These are phyloP conservation scores for Suillus alpinus DNA, from an alignment of 768 basidiomycete species.

Conservation along the genomic window DNA sequence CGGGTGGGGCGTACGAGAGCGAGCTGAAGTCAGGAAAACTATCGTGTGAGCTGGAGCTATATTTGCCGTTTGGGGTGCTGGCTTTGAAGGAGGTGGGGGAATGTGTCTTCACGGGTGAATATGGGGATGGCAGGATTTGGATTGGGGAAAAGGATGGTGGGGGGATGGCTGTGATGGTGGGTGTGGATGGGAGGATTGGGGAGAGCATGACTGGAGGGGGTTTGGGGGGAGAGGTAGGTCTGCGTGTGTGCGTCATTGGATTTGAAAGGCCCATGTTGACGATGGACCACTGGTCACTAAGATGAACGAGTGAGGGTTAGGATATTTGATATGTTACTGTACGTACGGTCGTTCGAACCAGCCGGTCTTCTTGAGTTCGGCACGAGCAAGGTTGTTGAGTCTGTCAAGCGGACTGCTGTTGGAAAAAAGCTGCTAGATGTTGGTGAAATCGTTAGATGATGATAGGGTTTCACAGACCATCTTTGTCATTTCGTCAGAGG, in stretches of 20 bases:
- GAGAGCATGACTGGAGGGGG: not conserved
- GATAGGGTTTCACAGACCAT: conserved; percentile 20
- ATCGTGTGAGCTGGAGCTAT: not conserved
- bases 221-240: conserved; percentile 9
- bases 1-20: conserved; percentile 5
- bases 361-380: conserved; percentile 28
- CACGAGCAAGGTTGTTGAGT: conserved; percentile 25
- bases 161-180: not conserved
- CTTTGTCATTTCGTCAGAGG: conserved; percentile 16
- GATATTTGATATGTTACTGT: rapidly evolving
- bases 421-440: conserved; percentile 14
- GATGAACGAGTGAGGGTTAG: not conserved
- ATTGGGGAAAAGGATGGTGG: not conserved
- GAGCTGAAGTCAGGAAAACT: conserved; percentile 17
- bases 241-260: not conserved
- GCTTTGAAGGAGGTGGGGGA: not conserved
- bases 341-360: conserved; percentile 29
- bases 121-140: conserved; percentile 6
- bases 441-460: conserved; percentile 7
- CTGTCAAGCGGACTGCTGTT: conserved; percentile 27
- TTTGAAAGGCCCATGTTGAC: conserved; percentile 23
- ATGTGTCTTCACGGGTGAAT: not conserved
- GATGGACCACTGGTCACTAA: conserved; percentile 28
- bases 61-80: conserved; percentile 4
- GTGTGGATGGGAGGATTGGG: not conserved